Evolutionary conservation across 208 protist genomes (phyloP).

Genomic region (Trypanosoma vivax): DNA sequence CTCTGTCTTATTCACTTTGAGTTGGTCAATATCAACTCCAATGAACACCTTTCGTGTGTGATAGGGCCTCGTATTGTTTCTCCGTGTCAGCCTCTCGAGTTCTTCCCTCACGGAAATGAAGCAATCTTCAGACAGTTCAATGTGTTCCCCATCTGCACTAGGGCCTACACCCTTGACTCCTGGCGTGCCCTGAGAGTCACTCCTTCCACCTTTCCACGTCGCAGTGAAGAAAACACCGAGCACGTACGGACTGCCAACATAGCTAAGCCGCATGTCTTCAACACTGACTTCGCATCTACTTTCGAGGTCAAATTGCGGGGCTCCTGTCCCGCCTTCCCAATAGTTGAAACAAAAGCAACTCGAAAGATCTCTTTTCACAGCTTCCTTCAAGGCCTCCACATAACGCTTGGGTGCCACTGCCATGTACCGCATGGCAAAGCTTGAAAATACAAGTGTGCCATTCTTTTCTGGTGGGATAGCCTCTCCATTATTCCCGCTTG

Average conservation of each 20-base stretch:
- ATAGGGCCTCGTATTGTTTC: too few species aligned
- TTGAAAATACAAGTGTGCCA: constrained; percentile 4
- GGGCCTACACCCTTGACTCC: too few species aligned
- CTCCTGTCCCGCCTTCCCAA: not conserved
- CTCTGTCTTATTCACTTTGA: too few species aligned
- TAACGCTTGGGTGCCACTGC: not conserved
- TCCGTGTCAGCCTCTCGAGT: too few species aligned
- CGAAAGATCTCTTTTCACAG: constrained; percentile 5
- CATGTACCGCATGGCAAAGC: not conserved
- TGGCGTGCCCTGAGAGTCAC: too few species aligned
- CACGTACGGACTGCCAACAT: not conserved
- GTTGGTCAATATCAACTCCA: too few species aligned
- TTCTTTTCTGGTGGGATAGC: not conserved
- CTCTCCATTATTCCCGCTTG: not conserved
- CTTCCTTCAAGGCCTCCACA: not conserved
- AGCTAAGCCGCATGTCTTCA: not conserved
- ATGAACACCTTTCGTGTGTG: too few species aligned
- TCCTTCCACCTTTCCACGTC: not conserved
- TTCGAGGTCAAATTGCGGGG: not conserved
- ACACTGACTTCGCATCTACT: not conserved
- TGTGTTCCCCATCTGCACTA: too few species aligned
- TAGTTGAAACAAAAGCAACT: constrained; percentile 4
- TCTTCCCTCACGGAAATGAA: too few species aligned
- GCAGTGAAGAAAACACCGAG: not conserved
- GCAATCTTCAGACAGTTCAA: too few species aligned